A percentile compares a stretch with the other conserved stretches of the same genome.
These are phyloP conservation scores for Hirsutella thompsonii DNA, from an alignment of 2,329 filamentous ascomycete species.

Conservation along the genomic window DNA sequence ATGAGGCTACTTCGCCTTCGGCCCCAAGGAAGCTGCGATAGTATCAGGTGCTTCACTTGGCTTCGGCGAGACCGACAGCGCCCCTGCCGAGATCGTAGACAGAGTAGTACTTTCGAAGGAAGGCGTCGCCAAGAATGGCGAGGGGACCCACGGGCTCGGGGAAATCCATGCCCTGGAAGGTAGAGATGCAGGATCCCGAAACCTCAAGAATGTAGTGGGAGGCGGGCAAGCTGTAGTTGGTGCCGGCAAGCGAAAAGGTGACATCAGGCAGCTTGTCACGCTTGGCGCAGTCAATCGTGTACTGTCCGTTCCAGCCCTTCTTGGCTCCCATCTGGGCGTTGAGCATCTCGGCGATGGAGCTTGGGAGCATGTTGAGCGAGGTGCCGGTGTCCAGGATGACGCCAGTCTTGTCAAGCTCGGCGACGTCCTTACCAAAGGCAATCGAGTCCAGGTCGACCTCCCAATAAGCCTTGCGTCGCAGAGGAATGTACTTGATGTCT, in stretches of 20 bases:
- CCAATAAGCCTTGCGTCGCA: constrained; percentile 99
- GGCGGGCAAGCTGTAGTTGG: constrained; percentile 83
- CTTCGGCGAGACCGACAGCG: constrained; percentile 77
- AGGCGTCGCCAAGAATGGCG: constrained; percentile 84
- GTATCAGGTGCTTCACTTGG: constrained; percentile 39
- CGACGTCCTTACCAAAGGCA: constrained; percentile 71
- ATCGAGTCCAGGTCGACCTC: constrained; percentile 94
- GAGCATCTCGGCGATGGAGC: constrained; percentile 82
- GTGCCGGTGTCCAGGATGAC: constrained; percentile 97
- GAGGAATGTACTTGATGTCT: constrained; percentile 82
- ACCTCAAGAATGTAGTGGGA: constrained; percentile 95
- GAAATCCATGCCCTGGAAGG: constrained; percentile 95
- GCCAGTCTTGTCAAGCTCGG: constrained; percentile 87
- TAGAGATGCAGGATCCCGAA: constrained; percentile 89
- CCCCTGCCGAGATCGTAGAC: constrained; percentile 90
- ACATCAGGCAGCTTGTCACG: constrained; percentile 77
- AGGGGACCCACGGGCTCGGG: constrained; percentile 80
- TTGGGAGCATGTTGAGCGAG: constrained; percentile 90
- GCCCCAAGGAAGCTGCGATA: too few species aligned
- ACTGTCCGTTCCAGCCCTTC: constrained; percentile 96
- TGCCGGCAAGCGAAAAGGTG: constrained; percentile 77
- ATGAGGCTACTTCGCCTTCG: too few species aligned
- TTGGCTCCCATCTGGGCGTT: constrained; percentile 97
- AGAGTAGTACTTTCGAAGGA: constrained; percentile 81
- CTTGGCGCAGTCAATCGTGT: constrained; percentile 80